phyloP scores from a whole-genome alignment of 73 alveolate genomes.

The Tetrahymena borealis region DNA sequence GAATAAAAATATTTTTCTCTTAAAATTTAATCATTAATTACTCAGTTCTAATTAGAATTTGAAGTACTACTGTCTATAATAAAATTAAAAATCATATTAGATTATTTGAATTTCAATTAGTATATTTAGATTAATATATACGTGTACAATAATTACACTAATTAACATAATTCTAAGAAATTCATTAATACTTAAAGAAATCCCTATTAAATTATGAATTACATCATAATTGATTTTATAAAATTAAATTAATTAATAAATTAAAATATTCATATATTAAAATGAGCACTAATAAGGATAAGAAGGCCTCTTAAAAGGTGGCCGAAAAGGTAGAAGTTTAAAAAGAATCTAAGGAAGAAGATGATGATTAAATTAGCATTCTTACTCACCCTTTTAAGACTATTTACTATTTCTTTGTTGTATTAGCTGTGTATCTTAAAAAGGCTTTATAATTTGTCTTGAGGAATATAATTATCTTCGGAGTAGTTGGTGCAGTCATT shows the following conservation, averaged over 20 bases:
- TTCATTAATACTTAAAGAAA: no score
- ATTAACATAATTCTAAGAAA: no score
- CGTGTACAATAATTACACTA: no score
- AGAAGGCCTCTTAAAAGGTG: not conserved
- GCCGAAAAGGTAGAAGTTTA: not conserved
- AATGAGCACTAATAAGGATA: not conserved
- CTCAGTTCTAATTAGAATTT: no score
- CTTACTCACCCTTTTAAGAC: conserved; percentile 28
- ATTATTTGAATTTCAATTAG: no score
- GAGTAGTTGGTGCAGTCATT: not conserved
- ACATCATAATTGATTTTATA: not conserved
- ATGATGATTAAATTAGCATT: conserved; percentile 15
- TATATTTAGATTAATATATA: no score
- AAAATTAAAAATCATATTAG: no score
- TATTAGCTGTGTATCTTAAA: conserved; percentile 9
- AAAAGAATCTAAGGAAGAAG: not conserved
- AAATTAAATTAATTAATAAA: not conserved
- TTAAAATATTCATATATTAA: not conserved
- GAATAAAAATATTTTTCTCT: not conserved
- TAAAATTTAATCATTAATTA: not conserved
- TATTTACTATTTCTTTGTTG: conserved; percentile 4
- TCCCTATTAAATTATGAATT: no score
- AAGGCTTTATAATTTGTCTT: conserved; percentile 1
- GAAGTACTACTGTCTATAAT: no score
- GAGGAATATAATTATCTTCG: not conserved